Evolutionary conservation across 2,329 filamentous ascomycete genomes (phyloP).

Genomic region (Penicillium sp.): DNA sequence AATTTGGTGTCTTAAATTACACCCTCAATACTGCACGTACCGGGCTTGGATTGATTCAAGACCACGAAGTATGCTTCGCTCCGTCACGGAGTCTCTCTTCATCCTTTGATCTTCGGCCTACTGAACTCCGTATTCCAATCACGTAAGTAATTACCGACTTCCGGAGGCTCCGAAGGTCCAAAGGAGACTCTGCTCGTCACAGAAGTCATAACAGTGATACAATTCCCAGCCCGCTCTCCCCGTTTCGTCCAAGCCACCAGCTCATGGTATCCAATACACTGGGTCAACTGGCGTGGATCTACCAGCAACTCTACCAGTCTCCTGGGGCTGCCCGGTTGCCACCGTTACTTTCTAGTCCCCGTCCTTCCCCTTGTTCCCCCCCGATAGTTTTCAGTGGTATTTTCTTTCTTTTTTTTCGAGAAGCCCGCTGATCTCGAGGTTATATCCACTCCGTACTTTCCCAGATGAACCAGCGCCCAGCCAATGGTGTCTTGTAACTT

Average conservation of each 20-base stretch:
- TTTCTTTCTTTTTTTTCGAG: constrained; percentile 15
- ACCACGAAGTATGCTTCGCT: background rate
- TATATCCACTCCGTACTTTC: constrained; percentile 14
- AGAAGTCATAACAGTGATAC: background rate
- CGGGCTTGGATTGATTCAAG: background rate
- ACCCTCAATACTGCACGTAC: background rate
- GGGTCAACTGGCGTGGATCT: constrained; percentile 5
- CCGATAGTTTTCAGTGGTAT: background rate
- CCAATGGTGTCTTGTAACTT: constrained; percentile 14
- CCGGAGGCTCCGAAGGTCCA: background rate
- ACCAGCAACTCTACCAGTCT: background rate
- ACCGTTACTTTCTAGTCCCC: background rate
- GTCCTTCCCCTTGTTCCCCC: background rate
- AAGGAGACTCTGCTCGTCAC: background rate
- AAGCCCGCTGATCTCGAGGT: constrained; percentile 10
- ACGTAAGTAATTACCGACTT: background rate
- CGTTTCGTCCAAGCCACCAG: background rate
- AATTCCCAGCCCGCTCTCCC: background rate
- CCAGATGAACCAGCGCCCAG: constrained; percentile 8
- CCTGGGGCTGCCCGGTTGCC: background rate
- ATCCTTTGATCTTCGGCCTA: background rate
- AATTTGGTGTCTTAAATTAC: background rate
- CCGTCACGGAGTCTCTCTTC: background rate
- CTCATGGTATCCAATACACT: constrained; percentile 1
- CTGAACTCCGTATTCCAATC: background rate